Evolutionary conservation across 2,329 filamentous ascomycete species (phyloP).

Genomic region (Fusarium sp.): DNA sequence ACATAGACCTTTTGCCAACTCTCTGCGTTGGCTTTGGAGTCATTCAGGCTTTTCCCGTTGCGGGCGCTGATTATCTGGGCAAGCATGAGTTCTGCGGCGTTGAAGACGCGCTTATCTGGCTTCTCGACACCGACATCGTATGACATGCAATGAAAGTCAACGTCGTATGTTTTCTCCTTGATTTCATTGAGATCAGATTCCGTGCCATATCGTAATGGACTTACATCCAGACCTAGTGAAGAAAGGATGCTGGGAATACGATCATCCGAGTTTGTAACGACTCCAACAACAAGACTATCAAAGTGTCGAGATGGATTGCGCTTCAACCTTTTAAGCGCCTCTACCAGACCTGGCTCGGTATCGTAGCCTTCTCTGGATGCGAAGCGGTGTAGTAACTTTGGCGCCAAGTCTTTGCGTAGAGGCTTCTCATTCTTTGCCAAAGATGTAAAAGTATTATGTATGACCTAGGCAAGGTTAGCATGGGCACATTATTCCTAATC

Average conservation of each 20-base stretch:
- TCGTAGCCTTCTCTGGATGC: conserved; percentile 34
- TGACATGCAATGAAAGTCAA: conserved; percentile 61
- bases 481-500: rapidly evolving
- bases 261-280: conserved; percentile 45
- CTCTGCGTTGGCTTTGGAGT: background rate
- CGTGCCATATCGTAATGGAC: conserved; percentile 30
- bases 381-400: conserved; percentile 32
- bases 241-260: conserved; percentile 42
- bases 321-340: conserved; percentile 14
- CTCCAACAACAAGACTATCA: conserved; percentile 33
- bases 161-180: background rate
- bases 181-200: background rate
- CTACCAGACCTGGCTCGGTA: conserved; percentile 16
- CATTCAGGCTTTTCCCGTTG: background rate
- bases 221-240: conserved; percentile 30
- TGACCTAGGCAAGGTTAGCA: conserved; percentile 30
- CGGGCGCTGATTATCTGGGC: conserved; percentile 23
- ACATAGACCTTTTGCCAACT: conserved; percentile 37
- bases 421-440: conserved; percentile 5
- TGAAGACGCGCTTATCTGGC: conserved; percentile 70
- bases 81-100: conserved; percentile 64
- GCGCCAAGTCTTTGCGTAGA: conserved; percentile 32
- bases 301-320: background rate
- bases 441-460: conserved; percentile 38
- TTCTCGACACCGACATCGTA: conserved; percentile 76